phyloP scores from a whole-genome alignment of 2,329 filamentous ascomycete genomes.

The Botryotinia narcissicola region DNA sequence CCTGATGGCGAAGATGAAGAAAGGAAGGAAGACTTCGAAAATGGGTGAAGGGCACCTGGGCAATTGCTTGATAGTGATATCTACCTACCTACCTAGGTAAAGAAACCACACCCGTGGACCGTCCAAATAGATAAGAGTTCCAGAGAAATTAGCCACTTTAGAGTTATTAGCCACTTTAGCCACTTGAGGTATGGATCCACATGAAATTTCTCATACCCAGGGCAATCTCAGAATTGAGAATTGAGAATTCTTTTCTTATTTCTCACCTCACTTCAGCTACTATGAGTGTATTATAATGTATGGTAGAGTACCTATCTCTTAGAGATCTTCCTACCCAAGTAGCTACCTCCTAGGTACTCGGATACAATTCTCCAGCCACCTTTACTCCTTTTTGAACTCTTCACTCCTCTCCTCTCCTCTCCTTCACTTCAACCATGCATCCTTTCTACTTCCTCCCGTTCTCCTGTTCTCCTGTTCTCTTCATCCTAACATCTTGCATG shows the following conservation, averaged over 20 bases:
- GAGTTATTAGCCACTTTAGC: neutral
- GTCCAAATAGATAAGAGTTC: neutral
- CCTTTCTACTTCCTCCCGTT: neutral
- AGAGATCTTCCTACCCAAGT: too few relatives aligned
- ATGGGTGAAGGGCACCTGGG: neutral
- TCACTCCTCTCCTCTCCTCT: neutral
- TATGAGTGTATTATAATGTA: neutral
- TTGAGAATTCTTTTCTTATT: neutral
- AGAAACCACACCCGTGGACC: neutral
- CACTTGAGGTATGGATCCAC: neutral
- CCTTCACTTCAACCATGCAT: neutral
- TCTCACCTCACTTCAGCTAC: neutral
- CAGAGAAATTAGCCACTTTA: neutral
- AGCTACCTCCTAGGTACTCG: too few relatives aligned
- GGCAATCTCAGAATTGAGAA: too few relatives aligned
- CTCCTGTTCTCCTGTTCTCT: neutral
- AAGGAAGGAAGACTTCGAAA: neutral
- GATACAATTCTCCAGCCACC: neutral
- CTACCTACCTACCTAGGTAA: neutral
- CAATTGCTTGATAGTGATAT: neutral
- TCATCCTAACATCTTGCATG: slow-evolving; percentile 7
- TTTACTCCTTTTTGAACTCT: neutral
- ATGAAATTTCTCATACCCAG: too few relatives aligned
- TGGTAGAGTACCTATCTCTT: too few relatives aligned
- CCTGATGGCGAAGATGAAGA: neutral